Conservation (phyloP, 1,139 yeast genomes). For the Yamadazyma dendronema region DNA sequence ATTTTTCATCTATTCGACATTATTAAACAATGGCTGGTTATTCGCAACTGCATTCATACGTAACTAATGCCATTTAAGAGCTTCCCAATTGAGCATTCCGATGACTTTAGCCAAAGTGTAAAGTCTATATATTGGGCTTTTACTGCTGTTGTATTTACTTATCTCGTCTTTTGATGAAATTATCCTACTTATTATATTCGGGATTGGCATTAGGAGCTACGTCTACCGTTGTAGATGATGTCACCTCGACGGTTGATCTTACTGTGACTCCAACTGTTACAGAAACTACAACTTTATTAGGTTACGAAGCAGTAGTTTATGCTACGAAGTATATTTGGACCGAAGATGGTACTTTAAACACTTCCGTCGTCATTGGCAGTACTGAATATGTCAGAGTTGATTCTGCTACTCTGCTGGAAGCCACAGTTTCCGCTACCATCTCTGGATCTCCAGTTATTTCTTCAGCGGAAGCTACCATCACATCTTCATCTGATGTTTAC, state of each 20-base stretch:
- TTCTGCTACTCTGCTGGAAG: no score
- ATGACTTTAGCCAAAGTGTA: no score
- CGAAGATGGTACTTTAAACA: conserved; percentile 32
- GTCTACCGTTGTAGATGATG: conserved; percentile 6
- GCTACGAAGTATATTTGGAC: conserved; percentile 39
- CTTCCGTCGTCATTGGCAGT: conserved; percentile 28
- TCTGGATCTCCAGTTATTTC: not conserved
- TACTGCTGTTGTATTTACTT: no score
- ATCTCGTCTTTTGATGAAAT: no score
- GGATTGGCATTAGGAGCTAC: conserved; percentile 12
- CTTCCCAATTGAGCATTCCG: no score
- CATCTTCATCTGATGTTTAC: not conserved
- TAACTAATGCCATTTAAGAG: no score
- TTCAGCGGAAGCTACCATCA: not conserved
- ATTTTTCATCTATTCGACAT: not conserved
- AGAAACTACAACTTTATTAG: conserved; percentile 31
- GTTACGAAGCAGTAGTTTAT: conserved; percentile 26
- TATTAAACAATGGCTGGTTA: conserved; percentile 1
- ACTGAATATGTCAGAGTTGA: conserved; percentile 13
- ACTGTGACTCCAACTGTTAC: conserved; percentile 31
- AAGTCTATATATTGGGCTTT: no score
- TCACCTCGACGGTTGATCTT: conserved; percentile 20
- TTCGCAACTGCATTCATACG: conserved; percentile 18
- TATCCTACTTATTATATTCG: not conserved
- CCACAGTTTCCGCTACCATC: conserved; percentile 1